Base-by-base conservation (phyloP, 2,329 filamentous ascomycete genomes). In the Stachybotrys chlorohalonatus region DNA sequence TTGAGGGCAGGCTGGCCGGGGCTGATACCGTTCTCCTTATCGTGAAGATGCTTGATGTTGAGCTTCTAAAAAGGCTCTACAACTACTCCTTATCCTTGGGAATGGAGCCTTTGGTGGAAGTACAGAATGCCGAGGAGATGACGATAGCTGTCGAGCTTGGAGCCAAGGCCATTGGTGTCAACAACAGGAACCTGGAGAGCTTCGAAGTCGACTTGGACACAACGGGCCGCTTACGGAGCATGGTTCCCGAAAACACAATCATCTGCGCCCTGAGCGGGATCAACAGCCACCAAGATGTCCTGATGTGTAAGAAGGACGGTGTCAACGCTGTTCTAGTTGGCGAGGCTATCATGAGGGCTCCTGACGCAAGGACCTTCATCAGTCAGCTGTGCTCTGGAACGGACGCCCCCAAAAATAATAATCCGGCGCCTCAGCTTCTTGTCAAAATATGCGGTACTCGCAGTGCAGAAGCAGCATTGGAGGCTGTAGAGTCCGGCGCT, bases 91-190 rank as follows among this genome's bases (percentile, higher is more conserved):
- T 85, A 48, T 91, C 87, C 2, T 78, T 99, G 2, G 93, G 92
- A 16, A 99, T 99, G 94, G 95, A 99, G 73, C 94, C 94, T 39
- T 74, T 99, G 32, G 94, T 99, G 1, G 94, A 99, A 70, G 94
- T 99, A 31, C 95, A 99, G 66, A 99, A 88, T 47, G 84, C 86
- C 0, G 89, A 94, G 52, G 94, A 99, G 72, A 99, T 96, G 90
- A 80, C 86, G 46, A 85, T 85, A 55, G 94, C 95, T 7, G 84
- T 96, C 49, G 82, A 88, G 55, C 79, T 99, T 24, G 94, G 93
- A 11, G 83, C 94, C 24, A 87, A 92, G 71, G 93, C 90, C 45
- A 95, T 99, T 64, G 94, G 94, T 31, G 94, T 99, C 62, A 99
- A 99, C 74, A 99, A 99, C 75, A 86, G 94, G 54, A 95, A 99